A percentile compares a stretch with the other conserved stretches of the same genome.
phyloP scores from a whole-genome alignment of 306 rosid species.

The Rosa chinensis region DNA sequence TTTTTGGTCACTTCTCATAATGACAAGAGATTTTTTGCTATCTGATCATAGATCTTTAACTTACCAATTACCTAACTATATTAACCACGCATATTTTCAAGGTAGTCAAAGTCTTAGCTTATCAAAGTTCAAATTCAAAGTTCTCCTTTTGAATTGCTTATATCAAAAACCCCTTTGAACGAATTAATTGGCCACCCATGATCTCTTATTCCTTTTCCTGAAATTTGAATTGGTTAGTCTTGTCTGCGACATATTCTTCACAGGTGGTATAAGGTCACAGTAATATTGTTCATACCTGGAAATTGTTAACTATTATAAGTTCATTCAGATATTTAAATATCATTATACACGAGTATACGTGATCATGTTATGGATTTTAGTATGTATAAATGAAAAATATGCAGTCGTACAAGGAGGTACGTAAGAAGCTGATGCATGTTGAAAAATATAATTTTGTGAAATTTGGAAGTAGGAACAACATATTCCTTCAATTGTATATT shows the following conservation, averaged over 20 bases:
- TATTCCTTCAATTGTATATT: background rate
- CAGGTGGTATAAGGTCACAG: too few relatives aligned
- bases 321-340: background rate
- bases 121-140: background rate
- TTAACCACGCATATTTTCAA: constrained; percentile 1
- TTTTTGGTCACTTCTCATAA: background rate
- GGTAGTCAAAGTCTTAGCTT: constrained; percentile 9
- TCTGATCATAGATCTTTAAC: background rate
- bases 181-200: background rate
- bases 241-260: background rate
- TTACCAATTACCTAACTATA: background rate
- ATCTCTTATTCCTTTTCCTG: background rate
- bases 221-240: background rate
- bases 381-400: background rate
- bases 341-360: background rate
- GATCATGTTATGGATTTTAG: background rate
- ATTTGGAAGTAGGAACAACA: background rate
- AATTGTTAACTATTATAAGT: background rate
- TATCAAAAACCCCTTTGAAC: background rate
- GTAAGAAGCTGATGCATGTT: background rate
- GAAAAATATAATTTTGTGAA: background rate
- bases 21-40: background rate
- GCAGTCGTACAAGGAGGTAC: background rate
- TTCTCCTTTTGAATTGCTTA: background rate
- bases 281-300: background rate